A percentile compares a stretch with the other conserved stretches of the same genome.
Evolutionary conservation across 1,284 basidiomycete species (phyloP).

Genomic region (Moniliophthora roreri): DNA sequence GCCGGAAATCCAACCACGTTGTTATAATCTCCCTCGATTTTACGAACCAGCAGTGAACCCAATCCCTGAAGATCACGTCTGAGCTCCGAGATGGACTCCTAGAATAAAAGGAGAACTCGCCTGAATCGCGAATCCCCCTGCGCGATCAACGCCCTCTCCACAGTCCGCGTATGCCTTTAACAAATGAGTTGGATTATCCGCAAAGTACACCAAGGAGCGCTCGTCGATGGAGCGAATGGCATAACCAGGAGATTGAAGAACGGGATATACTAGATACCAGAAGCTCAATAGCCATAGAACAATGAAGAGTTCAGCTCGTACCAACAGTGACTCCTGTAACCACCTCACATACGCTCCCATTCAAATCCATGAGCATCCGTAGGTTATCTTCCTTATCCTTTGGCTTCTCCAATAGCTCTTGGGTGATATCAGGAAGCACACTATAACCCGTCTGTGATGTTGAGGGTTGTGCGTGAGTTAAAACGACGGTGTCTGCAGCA

Average conservation of each 20-base stretch:
- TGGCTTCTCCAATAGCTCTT: slow-evolving; percentile 91
- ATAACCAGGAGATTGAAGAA: slow-evolving; percentile 85
- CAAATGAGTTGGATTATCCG: slow-evolving; percentile 64
- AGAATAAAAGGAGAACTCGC: slow-evolving; percentile 36
- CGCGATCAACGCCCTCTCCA: slow-evolving; percentile 88
- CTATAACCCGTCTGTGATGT: slow-evolving; percentile 52
- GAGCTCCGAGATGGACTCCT: neutral
- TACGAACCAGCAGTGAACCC: slow-evolving; percentile 78
- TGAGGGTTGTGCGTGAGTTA: slow-evolving; percentile 71
- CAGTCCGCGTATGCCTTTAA: slow-evolving; percentile 86
- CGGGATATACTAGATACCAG: slow-evolving; percentile 66
- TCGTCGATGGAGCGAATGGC: slow-evolving; percentile 85
- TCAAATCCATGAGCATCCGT: slow-evolving; percentile 86
- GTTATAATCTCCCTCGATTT: slow-evolving; percentile 89
- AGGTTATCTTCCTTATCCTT: slow-evolving; percentile 78
- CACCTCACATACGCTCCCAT: slow-evolving; percentile 86
- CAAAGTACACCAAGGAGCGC: slow-evolving; percentile 79
- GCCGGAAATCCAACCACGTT: slow-evolving; percentile 93
- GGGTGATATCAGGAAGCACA: slow-evolving; percentile 44
- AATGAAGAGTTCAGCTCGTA: slow-evolving; percentile 32
- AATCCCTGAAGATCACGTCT: slow-evolving; percentile 53
- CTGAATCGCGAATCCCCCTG: slow-evolving; percentile 95
- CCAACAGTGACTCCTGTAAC: slow-evolving; percentile 86
- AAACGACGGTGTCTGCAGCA: slow-evolving; percentile 91
- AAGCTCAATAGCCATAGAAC: neutral